These are phyloP conservation scores for Colletotrichum spinosum DNA, from an alignment of 2,329 filamentous ascomycete species.

Conservation along the genomic window DNA sequence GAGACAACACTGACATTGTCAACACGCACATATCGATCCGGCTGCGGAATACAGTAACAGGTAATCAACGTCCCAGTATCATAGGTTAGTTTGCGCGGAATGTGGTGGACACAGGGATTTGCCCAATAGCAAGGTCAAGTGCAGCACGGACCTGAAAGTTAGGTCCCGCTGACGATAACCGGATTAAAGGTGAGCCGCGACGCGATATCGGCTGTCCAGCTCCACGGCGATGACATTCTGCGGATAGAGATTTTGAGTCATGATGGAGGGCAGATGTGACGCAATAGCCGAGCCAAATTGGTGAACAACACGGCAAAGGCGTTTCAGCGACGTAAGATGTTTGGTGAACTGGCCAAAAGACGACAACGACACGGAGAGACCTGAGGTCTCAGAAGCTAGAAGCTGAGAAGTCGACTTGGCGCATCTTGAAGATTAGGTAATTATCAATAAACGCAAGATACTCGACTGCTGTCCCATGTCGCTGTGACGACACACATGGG, in stretches of 20 bases:
- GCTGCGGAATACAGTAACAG: no score
- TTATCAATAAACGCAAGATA: conserved; percentile 1
- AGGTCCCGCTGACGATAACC: not conserved
- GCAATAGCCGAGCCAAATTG: conserved; percentile 11
- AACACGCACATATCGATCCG: no score
- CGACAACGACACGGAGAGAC: no score
- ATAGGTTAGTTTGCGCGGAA: no score
- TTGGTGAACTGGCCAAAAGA: not conserved
- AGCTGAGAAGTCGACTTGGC: not conserved
- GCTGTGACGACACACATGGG: conserved; percentile 34
- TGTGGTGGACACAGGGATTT: no score
- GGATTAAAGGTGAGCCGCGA: not conserved
- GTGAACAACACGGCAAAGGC: not conserved
- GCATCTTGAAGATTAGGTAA: conserved; percentile 15
- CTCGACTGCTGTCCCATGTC: conserved; percentile 1
- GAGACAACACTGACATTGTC: no score
- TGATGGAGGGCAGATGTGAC: conserved; percentile 31
- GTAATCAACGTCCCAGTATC: no score
- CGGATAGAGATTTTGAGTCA: conserved; percentile 27
- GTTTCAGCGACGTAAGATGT: conserved; percentile 35
- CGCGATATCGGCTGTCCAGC: no score
- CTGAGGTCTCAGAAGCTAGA: not conserved
- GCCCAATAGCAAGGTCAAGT: no score
- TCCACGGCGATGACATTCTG: not conserved
- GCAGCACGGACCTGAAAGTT: no score